Conservation (phyloP, 2,329 filamentous ascomycete species). For the Fusarium clavum region DNA sequence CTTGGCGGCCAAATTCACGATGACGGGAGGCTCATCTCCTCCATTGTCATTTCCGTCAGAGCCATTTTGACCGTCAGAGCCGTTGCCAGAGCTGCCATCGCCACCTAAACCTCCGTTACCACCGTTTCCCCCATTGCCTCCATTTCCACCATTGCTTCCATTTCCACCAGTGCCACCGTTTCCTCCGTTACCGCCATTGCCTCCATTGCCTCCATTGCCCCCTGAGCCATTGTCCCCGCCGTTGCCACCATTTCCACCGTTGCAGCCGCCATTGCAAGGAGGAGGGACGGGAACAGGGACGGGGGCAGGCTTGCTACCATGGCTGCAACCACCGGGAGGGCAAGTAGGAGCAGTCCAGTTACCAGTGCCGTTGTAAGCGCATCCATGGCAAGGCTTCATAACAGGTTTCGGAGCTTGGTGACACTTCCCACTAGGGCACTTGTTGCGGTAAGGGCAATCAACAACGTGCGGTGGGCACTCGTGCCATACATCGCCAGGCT, state of each 20-base stretch:
- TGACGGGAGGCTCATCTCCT: slow-evolving; percentile 4
- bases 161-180: not conserved
- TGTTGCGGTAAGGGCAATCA: slow-evolving; percentile 37
- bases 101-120: not conserved
- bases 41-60: not conserved
- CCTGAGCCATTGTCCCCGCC: not conserved
- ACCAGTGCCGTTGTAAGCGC: slow-evolving; percentile 15
- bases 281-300: not conserved
- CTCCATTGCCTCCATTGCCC: not conserved
- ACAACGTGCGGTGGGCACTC: slow-evolving; percentile 35
- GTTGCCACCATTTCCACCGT: not conserved
- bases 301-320: slow-evolving; percentile 24
- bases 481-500: slow-evolving; percentile 33
- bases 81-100: not conserved
- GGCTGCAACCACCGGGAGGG: slow-evolving; percentile 28
- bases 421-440: slow-evolving; percentile 29
- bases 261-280: not conserved
- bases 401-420: slow-evolving; percentile 9
- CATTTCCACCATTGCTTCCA: not conserved
- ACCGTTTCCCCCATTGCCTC: slow-evolving; percentile 2
- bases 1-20: slow-evolving; percentile 27
- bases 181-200: not conserved
- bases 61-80: slow-evolving; percentile 9
- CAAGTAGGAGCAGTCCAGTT: slow-evolving; percentile 39
- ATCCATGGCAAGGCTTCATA: slow-evolving; percentile 32